These are phyloP conservation scores for Alnus glutinosa DNA, from an alignment of 306 rosid genomes.

Conservation along the genomic window DNA sequence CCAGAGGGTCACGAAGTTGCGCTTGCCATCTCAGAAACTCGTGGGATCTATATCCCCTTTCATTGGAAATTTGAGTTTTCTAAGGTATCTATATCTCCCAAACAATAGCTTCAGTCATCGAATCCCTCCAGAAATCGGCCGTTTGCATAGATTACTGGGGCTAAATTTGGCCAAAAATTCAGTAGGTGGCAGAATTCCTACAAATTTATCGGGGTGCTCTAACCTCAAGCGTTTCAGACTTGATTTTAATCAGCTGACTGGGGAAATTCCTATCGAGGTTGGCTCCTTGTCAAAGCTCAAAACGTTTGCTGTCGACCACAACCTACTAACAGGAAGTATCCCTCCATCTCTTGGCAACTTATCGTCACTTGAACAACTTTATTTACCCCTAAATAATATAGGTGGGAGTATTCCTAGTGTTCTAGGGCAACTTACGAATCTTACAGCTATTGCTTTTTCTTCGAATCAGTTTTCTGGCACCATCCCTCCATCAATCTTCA, in stretches of 20 bases:
- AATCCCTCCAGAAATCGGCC: background rate
- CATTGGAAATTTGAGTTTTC: background rate
- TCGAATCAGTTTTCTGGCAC: background rate
- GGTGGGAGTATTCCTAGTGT: background rate
- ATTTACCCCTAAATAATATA: background rate
- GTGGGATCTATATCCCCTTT: background rate
- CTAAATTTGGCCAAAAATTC: background rate
- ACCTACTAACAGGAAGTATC: background rate
- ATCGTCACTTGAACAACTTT: background rate
- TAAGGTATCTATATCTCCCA: background rate
- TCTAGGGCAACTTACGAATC: background rate
- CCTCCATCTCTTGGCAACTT: background rate
- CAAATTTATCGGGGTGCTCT: background rate
- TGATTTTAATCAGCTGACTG: background rate
- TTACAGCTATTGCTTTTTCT: accelerated
- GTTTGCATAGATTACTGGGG: background rate
- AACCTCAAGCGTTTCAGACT: background rate
- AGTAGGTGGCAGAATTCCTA: background rate
- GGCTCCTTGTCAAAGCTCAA: background rate
- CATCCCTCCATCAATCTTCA: background rate
- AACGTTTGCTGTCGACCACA: background rate
- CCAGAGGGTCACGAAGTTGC: background rate
- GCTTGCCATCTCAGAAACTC: background rate
- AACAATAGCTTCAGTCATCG: background rate
- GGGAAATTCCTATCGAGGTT: background rate